A percentile compares a stretch with the other conserved stretches of the same genome.
Conservation (phyloP, 2,329 filamentous ascomycete species). For the Cladosporium oxysporum region DNA sequence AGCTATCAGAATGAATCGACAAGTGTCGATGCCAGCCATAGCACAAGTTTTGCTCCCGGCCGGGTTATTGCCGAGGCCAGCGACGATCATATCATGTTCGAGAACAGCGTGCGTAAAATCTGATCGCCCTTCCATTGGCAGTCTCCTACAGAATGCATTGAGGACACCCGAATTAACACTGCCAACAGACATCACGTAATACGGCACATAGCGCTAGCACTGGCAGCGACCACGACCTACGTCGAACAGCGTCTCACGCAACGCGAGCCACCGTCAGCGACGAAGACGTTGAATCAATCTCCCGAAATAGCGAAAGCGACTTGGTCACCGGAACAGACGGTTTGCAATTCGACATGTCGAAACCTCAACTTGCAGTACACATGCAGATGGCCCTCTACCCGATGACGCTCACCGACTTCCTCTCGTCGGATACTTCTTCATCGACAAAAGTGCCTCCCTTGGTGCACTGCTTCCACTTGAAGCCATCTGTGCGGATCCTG, state of each 20-base stretch:
- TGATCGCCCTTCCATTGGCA: background rate
- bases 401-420: conserved; percentile 61
- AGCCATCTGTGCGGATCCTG: conserved; percentile 59
- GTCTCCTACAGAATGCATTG: background rate
- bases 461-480: conserved; percentile 64
- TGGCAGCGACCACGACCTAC: conserved; percentile 1
- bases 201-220: conserved; percentile 23
- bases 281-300: conserved; percentile 52
- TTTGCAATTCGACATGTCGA: conserved; percentile 9
- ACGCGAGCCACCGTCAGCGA: conserved; percentile 31
- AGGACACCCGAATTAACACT: background rate
- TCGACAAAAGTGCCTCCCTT: conserved; percentile 27
- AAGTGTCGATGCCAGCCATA: background rate
- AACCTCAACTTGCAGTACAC: conserved; percentile 53
- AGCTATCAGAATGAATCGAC: background rate
- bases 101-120: conserved; percentile 35
- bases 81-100: conserved; percentile 42
- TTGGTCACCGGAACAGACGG: conserved; percentile 16
- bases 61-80: conserved; percentile 23
- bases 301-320: conserved; percentile 25
- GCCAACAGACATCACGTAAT: background rate
- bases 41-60: conserved; percentile 24
- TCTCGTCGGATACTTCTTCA: conserved; percentile 35
- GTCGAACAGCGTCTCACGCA: conserved; percentile 14
- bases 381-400: conserved; percentile 70